A percentile compares a stretch with the other conserved stretches of the same genome.
Conservation (phyloP, 805 yeast species). For the Myxozyma udenii region DNA sequence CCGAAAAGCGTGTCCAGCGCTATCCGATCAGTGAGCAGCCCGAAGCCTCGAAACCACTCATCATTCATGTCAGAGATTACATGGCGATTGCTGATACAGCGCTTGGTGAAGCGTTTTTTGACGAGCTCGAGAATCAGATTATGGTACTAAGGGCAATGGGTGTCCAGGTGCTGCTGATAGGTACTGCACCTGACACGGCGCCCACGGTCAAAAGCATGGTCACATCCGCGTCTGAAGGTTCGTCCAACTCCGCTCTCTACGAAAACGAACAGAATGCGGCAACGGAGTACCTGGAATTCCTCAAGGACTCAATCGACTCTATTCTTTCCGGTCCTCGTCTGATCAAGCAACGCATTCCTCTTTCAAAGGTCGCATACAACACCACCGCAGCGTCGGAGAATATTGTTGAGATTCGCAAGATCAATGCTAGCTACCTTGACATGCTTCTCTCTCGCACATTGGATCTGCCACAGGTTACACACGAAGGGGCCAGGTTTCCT, state of each 20-base stretch:
- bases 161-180: slow-evolving; percentile 12
- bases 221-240: neutral
- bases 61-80: slow-evolving; percentile 19
- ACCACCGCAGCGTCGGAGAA: slow-evolving; percentile 10
- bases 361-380: slow-evolving; percentile 12
- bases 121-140: slow-evolving; percentile 17
- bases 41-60: slow-evolving; percentile 5
- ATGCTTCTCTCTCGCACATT: slow-evolving; percentile 9
- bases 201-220: neutral
- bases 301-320: slow-evolving; percentile 1
- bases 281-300: neutral
- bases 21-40: neutral
- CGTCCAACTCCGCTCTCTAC: neutral
- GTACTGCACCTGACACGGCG: slow-evolving; percentile 12
- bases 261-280: slow-evolving; percentile 1
- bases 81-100: slow-evolving; percentile 9
- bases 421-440: slow-evolving; percentile 20
- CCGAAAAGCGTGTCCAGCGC: neutral
- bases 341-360: slow-evolving; percentile 6
- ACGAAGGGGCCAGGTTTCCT: slow-evolving; percentile 5
- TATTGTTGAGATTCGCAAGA: slow-evolving; percentile 2
- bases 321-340: slow-evolving; percentile 10
- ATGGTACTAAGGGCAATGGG: slow-evolving; percentile 8
- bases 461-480: neutral
- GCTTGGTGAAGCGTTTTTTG: slow-evolving; percentile 14